Conservation (phyloP, 495 filamentous ascomycete species). For the Astrothelium subdiscretum region DNA sequence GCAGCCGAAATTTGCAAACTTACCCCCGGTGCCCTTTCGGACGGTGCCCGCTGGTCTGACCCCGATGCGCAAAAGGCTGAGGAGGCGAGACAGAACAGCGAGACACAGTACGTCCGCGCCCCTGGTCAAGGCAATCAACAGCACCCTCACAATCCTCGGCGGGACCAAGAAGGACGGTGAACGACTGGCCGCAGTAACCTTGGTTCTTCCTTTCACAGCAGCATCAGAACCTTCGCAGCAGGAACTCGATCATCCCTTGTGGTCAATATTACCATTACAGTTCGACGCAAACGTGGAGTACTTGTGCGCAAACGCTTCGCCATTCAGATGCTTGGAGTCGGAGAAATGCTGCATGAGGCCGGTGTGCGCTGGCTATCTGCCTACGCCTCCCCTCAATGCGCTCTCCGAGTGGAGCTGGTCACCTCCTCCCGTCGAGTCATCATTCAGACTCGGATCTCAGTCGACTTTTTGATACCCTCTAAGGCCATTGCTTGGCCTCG, state of each 20-base stretch:
- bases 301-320: too few species aligned
- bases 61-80: conserved; percentile 21
- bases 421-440: background rate
- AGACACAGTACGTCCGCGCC: background rate
- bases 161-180: background rate
- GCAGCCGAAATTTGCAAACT: conserved; percentile 49
- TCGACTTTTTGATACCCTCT: background rate
- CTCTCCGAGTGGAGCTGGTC: background rate
- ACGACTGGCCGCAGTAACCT: background rate
- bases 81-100: conserved; percentile 7
- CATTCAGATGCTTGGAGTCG: too few species aligned
- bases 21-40: conserved; percentile 25
- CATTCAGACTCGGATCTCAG: background rate
- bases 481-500: background rate
- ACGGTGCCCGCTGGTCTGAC: background rate
- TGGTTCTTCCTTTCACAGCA: background rate
- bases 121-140: background rate
- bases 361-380: background rate
- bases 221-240: background rate
- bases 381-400: background rate
- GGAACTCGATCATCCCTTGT: too few species aligned
- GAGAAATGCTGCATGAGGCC: background rate
- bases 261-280: too few species aligned
- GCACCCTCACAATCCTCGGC: background rate
- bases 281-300: too few species aligned